These are phyloP conservation scores for Stachybotrys chlorohalonatus DNA, from an alignment of 2,329 filamentous ascomycete species.

Conservation along the genomic window DNA sequence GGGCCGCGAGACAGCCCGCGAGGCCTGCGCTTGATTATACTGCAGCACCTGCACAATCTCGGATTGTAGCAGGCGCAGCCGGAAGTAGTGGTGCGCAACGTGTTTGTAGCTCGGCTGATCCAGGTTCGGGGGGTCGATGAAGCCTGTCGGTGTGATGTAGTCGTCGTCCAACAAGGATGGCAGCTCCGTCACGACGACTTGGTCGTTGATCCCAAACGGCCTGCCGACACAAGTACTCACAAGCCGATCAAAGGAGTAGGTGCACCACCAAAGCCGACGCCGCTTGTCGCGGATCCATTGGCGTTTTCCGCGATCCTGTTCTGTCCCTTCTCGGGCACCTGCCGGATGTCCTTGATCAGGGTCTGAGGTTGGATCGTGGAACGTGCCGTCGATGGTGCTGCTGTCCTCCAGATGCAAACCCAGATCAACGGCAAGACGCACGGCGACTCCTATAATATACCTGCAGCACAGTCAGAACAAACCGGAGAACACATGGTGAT, in stretches of 20 bases:
- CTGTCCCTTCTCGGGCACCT: constrained; percentile 21
- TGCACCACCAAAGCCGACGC: constrained; percentile 90
- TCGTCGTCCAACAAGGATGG: constrained; percentile 82
- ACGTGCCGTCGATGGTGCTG: constrained; percentile 49
- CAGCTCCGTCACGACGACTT: constrained; percentile 92
- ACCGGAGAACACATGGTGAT: constrained; percentile 1
- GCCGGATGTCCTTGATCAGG: constrained; percentile 25
- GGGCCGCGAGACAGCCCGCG: constrained; percentile 57
- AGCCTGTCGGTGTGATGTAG: constrained; percentile 74
- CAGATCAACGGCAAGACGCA: constrained; percentile 81
- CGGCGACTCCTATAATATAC: constrained; percentile 92
- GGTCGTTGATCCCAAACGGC: constrained; percentile 91
- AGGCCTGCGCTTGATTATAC: constrained; percentile 78
- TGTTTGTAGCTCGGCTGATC: constrained; percentile 75
- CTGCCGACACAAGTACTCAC: constrained; percentile 90
- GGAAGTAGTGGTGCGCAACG: constrained; percentile 87
- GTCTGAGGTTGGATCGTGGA: constrained; percentile 32
- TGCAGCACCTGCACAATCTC: constrained; percentile 93
- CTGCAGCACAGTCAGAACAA: constrained; percentile 18
- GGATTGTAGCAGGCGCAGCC: constrained; percentile 78
- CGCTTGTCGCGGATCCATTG: constrained; percentile 83
- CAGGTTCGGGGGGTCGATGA: constrained; percentile 52
- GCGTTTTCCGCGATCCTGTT: constrained; percentile 49
- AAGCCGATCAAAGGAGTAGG: constrained; percentile 88
- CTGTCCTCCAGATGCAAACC: constrained; percentile 91